phyloP scores from a whole-genome alignment of 495 filamentous ascomycete species.

The Daldinia bambusicola region DNA sequence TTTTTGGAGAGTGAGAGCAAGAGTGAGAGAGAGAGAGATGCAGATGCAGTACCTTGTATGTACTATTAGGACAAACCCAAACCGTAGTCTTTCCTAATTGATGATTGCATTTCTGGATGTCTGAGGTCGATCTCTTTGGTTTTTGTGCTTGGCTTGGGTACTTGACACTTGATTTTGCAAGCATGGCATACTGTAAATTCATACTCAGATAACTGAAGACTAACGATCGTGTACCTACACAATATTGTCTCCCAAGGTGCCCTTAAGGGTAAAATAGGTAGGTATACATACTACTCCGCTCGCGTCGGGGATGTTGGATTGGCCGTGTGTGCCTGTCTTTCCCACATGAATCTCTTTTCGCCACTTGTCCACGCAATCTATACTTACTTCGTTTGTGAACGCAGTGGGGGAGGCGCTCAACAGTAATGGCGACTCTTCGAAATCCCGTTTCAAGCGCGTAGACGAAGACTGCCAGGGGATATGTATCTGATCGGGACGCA shows the following conservation, averaged over 20 bases:
- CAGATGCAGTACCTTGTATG: constrained; percentile 11
- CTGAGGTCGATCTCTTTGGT: background rate
- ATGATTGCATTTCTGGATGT: background rate
- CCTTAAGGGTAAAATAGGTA: background rate
- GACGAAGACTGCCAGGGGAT: too few relatives aligned
- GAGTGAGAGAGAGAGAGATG: too few relatives aligned
- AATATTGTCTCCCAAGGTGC: background rate
- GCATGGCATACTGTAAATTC: too few relatives aligned
- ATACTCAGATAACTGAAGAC: too few relatives aligned
- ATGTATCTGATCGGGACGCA: too few relatives aligned
- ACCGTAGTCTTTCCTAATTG: background rate
- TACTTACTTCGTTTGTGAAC: background rate
- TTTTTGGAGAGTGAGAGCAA: background rate
- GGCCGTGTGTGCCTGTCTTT: background rate
- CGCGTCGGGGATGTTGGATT: background rate
- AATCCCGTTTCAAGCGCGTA: background rate
- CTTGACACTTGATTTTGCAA: too few relatives aligned
- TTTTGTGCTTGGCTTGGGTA: background rate
- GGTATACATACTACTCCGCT: too few relatives aligned
- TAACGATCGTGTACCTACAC: background rate
- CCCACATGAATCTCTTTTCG: background rate
- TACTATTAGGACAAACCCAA: constrained; percentile 27
- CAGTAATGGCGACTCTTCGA: background rate
- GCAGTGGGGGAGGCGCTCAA: background rate
- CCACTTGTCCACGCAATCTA: background rate